Conservation (phyloP, 306 rosid species). For the Pachyrhizus erosus region DNA sequence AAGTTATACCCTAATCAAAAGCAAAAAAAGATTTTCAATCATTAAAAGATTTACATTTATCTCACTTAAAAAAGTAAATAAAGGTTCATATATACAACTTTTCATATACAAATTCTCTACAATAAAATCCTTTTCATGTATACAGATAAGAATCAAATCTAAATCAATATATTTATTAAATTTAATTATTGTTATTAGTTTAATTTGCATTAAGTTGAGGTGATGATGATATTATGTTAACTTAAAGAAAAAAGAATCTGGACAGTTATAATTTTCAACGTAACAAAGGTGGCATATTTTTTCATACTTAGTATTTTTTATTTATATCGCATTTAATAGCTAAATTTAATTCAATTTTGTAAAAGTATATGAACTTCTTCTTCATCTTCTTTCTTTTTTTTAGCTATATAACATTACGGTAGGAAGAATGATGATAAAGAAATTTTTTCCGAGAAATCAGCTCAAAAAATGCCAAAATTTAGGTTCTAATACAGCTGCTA, state of each 20-base stretch:
- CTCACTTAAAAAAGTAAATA: too few relatives aligned
- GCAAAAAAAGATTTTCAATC: too few relatives aligned
- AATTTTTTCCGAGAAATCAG: background rate
- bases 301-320: background rate
- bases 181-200: too few relatives aligned
- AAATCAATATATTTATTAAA: too few relatives aligned
- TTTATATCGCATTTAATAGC: background rate
- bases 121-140: background rate
- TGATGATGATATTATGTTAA: background rate
- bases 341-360: background rate
- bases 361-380: background rate
- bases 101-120: too few relatives aligned
- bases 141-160: background rate
- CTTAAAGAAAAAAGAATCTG: background rate
- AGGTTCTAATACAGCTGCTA: slow-evolving; percentile 65
- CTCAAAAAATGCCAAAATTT: slow-evolving; percentile 51
- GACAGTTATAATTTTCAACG: background rate
- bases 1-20: too few relatives aligned
- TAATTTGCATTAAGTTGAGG: background rate
- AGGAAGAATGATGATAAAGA: slow-evolving; percentile 11
- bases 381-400: background rate
- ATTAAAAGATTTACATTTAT: too few relatives aligned
- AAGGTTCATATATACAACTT: too few relatives aligned
- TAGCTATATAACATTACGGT: background rate
- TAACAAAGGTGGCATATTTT: background rate